phyloP scores from a whole-genome alignment of 2,329 filamentous ascomycete genomes.

The Beauveria varroae region DNA sequence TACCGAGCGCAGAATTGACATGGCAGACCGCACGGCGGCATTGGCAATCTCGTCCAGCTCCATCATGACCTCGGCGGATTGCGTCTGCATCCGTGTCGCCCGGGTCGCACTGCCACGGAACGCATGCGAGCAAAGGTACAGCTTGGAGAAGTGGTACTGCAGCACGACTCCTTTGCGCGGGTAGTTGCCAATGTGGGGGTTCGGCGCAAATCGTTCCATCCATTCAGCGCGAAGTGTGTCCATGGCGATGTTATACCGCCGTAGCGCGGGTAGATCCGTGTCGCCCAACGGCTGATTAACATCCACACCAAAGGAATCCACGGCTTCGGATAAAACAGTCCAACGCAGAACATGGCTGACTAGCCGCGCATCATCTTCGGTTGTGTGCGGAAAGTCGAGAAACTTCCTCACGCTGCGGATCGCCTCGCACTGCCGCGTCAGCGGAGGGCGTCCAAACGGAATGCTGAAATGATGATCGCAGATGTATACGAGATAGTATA shows the following conservation, averaged over 20 bases:
- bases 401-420: conserved; percentile 21
- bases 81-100: not conserved
- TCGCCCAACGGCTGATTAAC: conserved; percentile 9
- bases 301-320: conserved; percentile 12
- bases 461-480: conserved; percentile 27
- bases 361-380: conserved; percentile 16
- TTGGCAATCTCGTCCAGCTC: conserved; percentile 10
- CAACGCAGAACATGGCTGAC: conserved; percentile 16
- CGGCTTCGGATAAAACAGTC: conserved; percentile 11
- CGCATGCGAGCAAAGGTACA: conserved; percentile 13
- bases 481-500: conserved; percentile 45
- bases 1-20: conserved; percentile 8
- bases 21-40: conserved; percentile 3
- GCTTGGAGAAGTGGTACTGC: conserved; percentile 13
- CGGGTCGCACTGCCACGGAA: conserved; percentile 8
- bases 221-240: conserved; percentile 12
- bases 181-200: conserved; percentile 12
- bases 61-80: conserved; percentile 6
- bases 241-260: conserved; percentile 11
- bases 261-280: conserved; percentile 12
- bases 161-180: conserved; percentile 13
- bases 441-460: conserved; percentile 24
- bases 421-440: conserved; percentile 18
- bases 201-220: conserved; percentile 9
- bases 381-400: conserved; percentile 16